Evolutionary conservation across 768 basidiomycete genomes (phyloP), one percentile per base, ranked within the genome.

Genomic region (Paxillus rubicundulus): DNA sequence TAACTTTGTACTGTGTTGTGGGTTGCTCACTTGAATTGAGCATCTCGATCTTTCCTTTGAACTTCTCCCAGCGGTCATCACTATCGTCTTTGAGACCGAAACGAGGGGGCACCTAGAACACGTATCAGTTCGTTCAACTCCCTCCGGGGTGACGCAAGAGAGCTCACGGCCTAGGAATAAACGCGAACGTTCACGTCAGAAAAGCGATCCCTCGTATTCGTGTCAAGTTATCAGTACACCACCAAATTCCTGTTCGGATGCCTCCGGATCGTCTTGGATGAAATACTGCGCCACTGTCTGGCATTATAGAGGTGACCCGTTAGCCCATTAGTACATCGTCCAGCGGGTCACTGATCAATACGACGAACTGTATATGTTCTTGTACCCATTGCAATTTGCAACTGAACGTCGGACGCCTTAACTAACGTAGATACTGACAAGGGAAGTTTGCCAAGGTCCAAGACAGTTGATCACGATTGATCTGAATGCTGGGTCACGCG

Each of bases 21-120:
- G 60, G 45, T 2, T 67, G 64, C 1, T 79, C 75, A 3, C 58
- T 55, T 1, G 60, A 54, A 52, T 86, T 85, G 49, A 89, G 62
- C 14, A 64, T 56, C 3, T 65, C 50, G 9, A 90, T 66, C 17
- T 71, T 63, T 0, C 42, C 30, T 43, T 65, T 64, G 58, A 87
- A 75, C 5, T 56, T 74, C 6, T 49, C 49, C 86, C 86, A 89
- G 41, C 81, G 71, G 28, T 76, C 66, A 1, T 71, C 51, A 0
- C 79, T 74, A 4, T 73, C 65, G 47, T 87, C 84, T 12, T 80
- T 55, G 14, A 87, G 74, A 14, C 85, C 86, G 47, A 88, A 85
- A 14, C 77, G 70, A 4, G 76, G 66, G 0, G 78, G 83, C 18
- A 84, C 64, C 85, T 86, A 63, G 14, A 44, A 32, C 16, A 21